Base-by-base conservation (phyloP, 2,329 filamentous ascomycete genomes). In the Trematosphaeria pertusa region DNA sequence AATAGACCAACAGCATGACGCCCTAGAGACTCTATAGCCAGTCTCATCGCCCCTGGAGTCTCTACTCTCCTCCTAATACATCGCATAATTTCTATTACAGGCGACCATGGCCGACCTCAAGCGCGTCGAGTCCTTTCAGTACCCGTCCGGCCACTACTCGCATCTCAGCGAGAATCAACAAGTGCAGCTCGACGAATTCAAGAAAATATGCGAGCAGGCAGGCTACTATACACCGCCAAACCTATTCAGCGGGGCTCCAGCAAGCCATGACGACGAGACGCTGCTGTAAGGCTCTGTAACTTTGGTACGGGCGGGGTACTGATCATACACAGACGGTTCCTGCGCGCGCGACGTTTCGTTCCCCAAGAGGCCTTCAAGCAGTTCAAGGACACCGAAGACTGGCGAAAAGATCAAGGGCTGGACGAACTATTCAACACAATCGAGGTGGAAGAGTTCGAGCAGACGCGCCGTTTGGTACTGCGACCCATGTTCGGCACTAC, bases 341-440 rank as follows among this genome's bases (percentile, higher is more conserved):
- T 97, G 39, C 88, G 92, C 62, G 92, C 92, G 24, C 85, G 92
- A 46, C 88, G 86, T 71, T 97, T 93, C 78, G 76, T 87, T 20
- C 82, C 89, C 8, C 75, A 85, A 57, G 91, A 93, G 58, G 92
- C 92, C 10, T 87, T 87, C 68, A 81, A 77, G 48, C 92, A 97
- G 74, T 96, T 96, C 75, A 86, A 87, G 63, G 89, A 91, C 43
- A 96, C 91, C 0, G 91, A 96, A 72, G 84, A 89, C 48, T 97
- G 92, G 89, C 85, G 92, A 50, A 83, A 83, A 58, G 85, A 88
- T 52, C 93, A 93, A 70, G 79, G 89, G 57, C 81, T 96, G 37
- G 84, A 91, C 52, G 78, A 84, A 34, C 78, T 97, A 28, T 97
- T 96, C 75, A 83, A 88, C 67, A 92, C 88, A 22, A 96, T 97